Conservation (phyloP, 148 eudicot species). For the Rhododendron vialii region DNA sequence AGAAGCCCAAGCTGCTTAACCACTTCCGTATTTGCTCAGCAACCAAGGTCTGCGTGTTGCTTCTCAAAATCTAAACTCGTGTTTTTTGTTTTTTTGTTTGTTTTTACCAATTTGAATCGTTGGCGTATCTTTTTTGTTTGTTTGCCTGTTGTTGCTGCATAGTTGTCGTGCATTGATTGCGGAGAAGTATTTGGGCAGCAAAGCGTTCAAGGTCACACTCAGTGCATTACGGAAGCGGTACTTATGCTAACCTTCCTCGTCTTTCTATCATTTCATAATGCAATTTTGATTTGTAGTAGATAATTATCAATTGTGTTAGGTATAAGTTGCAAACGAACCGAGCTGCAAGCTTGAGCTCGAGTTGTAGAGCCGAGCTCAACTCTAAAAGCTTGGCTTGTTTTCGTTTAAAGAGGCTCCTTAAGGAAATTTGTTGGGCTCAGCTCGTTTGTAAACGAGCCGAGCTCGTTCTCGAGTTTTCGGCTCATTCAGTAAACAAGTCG, state of each 20-base stretch:
- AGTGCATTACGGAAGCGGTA: slow-evolving; percentile 91
- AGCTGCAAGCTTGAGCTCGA: too few species aligned
- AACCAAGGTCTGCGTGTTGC: slow-evolving; percentile 29
- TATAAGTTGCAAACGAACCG: not conserved
- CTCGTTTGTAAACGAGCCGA: too few species aligned
- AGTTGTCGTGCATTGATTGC: slow-evolving; percentile 92
- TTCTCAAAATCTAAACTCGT: not conserved
- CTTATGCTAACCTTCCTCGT: not conserved
- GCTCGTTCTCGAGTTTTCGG: too few species aligned
- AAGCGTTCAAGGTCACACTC: slow-evolving; percentile 73
- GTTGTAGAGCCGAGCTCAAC: too few species aligned
- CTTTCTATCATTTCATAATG: not conserved
- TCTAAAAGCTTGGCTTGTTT: too few species aligned
- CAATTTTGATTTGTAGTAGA: not conserved
- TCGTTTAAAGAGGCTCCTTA: too few species aligned
- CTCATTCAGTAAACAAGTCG: too few species aligned
- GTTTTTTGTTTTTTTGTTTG: too few species aligned
- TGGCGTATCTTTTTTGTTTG: not conserved
- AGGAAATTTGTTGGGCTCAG: too few species aligned
- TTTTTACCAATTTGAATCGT: not conserved
- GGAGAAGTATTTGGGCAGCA: slow-evolving; percentile 61
- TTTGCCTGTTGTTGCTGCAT: not conserved
- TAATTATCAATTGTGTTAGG: not conserved
- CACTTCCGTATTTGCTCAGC: slow-evolving; percentile 82
- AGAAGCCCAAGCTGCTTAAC: slow-evolving; percentile 80